Base-by-base conservation (phyloP, 306 rosid species). In the Quercus alba region DNA sequence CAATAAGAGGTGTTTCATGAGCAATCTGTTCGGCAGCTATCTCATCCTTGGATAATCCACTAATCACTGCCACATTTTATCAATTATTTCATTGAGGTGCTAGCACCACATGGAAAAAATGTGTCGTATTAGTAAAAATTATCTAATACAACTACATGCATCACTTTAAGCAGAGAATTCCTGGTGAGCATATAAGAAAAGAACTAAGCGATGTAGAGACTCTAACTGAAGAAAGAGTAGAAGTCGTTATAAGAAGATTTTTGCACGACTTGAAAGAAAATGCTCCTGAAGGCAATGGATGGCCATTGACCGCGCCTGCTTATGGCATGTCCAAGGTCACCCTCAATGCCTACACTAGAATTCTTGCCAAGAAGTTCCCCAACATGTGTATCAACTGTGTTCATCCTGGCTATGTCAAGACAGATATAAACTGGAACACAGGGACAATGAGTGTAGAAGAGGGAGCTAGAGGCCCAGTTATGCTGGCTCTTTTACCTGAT, bases 331-430 rank as follows among this genome's bases (percentile, higher is more conserved):
- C 90, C 51, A 89, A 89, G 86, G 81, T 71, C 5, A 26, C 86
- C 31, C 71, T 87, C 20, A 87, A 89, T 77, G 91, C 91, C 44
- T 85, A 84, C 75, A 87, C 93, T 1, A 85, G 93, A 87, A 58
- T 89, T 55, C 84, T 85, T 38, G 90, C 91, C 35, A 85, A 68
- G 25, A 84, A 75, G 82, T 17, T 87, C 56, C 83, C 89, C 4
- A 28, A 81, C 10, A 80, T 85, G 90, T 77, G 56, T 52, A 63
- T 89, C 81, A 89, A 89, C 70, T 89, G 93, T 51, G 90, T 85
- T 31, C 91, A 89, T 81, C 93, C 93, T 0, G 89, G 91, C 52
- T 89, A 55, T 72, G 88, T 89, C 19, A 73, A 85, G 56, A 87
- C 93, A 1, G 87, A 89, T 74, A 5, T 85, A 19, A 89, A 84